Evolutionary conservation across 2,329 filamentous ascomycete species (phyloP), one percentile per base, ranked within the genome.

Genomic region (Exophiala aquamarina): DNA sequence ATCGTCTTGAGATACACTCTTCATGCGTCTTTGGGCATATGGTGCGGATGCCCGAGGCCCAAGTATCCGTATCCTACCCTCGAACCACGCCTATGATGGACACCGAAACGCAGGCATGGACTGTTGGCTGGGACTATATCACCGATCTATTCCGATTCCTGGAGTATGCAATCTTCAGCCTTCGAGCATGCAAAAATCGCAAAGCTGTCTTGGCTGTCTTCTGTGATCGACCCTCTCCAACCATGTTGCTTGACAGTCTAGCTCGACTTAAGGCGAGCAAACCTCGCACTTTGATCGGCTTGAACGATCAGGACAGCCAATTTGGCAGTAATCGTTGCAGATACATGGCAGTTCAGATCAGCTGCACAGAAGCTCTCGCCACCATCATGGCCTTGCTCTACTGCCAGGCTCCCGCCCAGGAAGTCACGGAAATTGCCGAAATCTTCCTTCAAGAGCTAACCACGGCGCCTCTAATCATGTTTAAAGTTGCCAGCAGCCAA

Each of bases 401-500:
- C 28, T 39, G 42, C 21, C 42, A 45, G 21, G 42, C 42, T 9
- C 42, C 42, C 3, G 42, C 34, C 21, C 23, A 34, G 5, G 42
- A 45, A 21, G 42, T 45, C 5, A 32, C 39, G 35, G 18, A 26
- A 3, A 19, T 45, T 26, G 42, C 23, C 13, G 33, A 45, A 34
- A 38, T 13, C 23, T 45, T 45, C 28, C 42, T 45, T 14, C 19
- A 45, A 29, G 33, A 45, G 21, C n/a, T 45, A 34, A 45, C 15
- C n/a, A 19, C 38, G 31, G 42, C 42, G n/a, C 42, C 42, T 3
- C 23, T 45, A 9, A 45, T 45, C 34, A 45, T 45, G 42, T 45
- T 45, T 34, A 45, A 45, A 18, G 42, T 45, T 21, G 42, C 42
- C 14, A 39, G 42, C n/a, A 28, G 42, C n/a, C 42, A 45, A 21